Evolutionary conservation across 257 asterid genomes (phyloP).

Genomic region (Cordia subcordata): DNA sequence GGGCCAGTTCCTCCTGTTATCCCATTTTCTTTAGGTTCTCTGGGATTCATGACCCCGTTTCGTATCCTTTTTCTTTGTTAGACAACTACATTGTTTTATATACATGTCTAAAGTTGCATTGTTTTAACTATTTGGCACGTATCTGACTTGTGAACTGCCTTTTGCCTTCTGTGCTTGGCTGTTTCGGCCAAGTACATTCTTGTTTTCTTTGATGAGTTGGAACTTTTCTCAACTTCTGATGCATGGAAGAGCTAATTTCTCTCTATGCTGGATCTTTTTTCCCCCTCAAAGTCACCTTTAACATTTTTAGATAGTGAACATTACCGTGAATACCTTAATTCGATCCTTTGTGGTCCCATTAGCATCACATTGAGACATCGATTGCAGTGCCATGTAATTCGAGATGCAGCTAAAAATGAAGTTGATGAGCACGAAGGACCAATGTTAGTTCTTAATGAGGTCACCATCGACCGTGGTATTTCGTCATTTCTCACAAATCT

Average conservation of each 20-base stretch:
- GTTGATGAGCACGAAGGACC: conserved; percentile 71
- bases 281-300: conserved; percentile 31
- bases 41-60: conserved; percentile 98
- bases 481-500: conserved; percentile 88
- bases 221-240: not conserved
- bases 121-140: not conserved
- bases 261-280: not conserved
- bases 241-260: not conserved
- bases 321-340: conserved; percentile 59
- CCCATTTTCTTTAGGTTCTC: conserved; percentile 96
- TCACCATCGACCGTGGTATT: conserved; percentile 94
- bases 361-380: conserved; percentile 88
- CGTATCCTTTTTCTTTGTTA: conserved; percentile 56
- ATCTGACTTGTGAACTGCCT: not conserved
- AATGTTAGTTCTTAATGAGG: conserved; percentile 83
- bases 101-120: not conserved
- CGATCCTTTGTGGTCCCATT: conserved; percentile 74
- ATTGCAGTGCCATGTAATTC: conserved; percentile 80
- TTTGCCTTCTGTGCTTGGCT: not conserved
- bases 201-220: not conserved
- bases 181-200: not conserved
- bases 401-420: conserved; percentile 80
- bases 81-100: conserved; percentile 8
- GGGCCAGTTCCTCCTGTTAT: conserved; percentile 98
- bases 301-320: conserved; percentile 78